Base-by-base conservation (phyloP, 225 moss, liverwort and hornwort genomes). In the Marchantia paleacea region DNA sequence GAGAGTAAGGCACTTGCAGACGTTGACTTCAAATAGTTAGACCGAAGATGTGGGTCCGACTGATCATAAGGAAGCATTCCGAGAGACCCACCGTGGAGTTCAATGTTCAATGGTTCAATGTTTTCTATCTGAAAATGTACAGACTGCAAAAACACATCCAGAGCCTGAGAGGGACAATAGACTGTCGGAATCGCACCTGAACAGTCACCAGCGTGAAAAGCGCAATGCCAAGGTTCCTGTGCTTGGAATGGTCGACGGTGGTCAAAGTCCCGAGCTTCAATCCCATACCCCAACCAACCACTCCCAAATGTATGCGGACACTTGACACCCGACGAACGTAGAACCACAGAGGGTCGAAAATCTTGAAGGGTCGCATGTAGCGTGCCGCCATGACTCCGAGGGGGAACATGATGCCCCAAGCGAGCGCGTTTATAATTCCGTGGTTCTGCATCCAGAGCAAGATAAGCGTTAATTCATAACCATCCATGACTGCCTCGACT, bases 331-430 rank as follows among this genome's bases (percentile, higher is more conserved):
- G 55, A 97, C 88, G 6, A 1, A 90, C 73, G 77, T 91, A 94
- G 79, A 97, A 91, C 96, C 96, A 97, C 1, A 85, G 52, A 10
- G 91, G 87, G 68, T 89, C 79, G 82, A 84, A 86, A 0, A 88
- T 67, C 9, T 85, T 85, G 72, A 94, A 88, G 0, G 92, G 96
- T 14, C 91, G 89, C 78, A 93, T 85, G 82, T 93, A 97, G 30
- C 96, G 87, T 15, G 94, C 94, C 48, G 88, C 82, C 89, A 97
- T 89, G 2, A 94, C 48, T 69, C 96, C 96, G 47, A 97, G 30
- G 1, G 96, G 96, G 51, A 97, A 83, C 77, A 97, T 12, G 14
- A 93, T 48, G 7, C 96, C 96, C 96, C 96, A 97, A 0, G 89
- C 80, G 0, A 94, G 82, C 0, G 89, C 85, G 55, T 88, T 91